Conservation (phyloP, 805 yeast species). For the Lipomyces kockii region DNA sequence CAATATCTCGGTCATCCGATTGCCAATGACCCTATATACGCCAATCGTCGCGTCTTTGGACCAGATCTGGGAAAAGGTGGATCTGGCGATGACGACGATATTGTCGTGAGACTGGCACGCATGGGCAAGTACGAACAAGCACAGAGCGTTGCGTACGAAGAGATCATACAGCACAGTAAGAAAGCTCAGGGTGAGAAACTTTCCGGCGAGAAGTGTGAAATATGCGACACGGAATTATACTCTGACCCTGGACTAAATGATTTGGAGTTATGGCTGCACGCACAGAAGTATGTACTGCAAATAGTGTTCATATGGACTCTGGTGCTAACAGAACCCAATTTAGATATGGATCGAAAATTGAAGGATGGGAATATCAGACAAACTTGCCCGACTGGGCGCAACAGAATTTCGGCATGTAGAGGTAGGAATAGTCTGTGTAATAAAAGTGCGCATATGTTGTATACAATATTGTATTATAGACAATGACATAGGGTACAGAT, state of each 20-base stretch:
- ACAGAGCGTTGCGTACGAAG: conserved; percentile 30
- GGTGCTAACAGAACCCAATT: background rate
- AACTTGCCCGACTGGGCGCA: conserved; percentile 82
- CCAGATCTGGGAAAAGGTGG: conserved; percentile 66
- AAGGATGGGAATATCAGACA: conserved; percentile 73
- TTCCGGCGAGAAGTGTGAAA: conserved; percentile 61
- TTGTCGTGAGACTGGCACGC: conserved; percentile 51
- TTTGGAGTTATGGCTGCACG: conserved; percentile 88
- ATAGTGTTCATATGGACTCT: conserved; percentile 52
- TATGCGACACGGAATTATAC: conserved; percentile 72
- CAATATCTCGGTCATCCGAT: conserved; percentile 90
- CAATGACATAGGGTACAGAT: background rate
- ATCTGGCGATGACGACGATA: conserved; percentile 53
- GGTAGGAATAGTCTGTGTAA: background rate
- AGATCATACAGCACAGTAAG: conserved; percentile 25
- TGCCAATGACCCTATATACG: conserved; percentile 89
- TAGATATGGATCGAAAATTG: conserved; percentile 34
- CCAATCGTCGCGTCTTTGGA: conserved; percentile 84
- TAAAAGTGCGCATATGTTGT: background rate
- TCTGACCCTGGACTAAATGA: conserved; percentile 91
- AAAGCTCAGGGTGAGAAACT: conserved; percentile 63
- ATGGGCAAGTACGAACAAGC: conserved; percentile 40
- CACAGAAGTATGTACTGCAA: conserved; percentile 56
- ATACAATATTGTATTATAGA: background rate
- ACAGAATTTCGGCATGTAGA: conserved; percentile 20